phyloP scores from a whole-genome alignment of 495 filamentous ascomycete genomes.

The Penicillium chermesinum region DNA sequence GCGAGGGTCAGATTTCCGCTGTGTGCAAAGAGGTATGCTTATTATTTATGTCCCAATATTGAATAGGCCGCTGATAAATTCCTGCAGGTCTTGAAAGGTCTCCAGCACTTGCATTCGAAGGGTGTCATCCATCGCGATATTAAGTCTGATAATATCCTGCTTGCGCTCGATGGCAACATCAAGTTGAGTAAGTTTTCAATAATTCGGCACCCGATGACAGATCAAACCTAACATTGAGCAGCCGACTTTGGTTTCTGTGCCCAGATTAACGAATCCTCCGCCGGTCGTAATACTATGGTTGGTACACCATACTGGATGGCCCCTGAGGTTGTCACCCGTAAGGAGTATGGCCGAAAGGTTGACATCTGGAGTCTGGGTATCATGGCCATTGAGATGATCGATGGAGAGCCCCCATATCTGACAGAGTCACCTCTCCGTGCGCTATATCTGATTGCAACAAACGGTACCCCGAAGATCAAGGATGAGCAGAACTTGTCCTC shows the following conservation, averaged over 20 bases:
- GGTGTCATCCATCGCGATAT: constrained; percentile 98
- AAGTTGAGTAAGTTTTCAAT: constrained; percentile 75
- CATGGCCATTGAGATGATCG: constrained; percentile 99
- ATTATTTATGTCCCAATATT: neutral
- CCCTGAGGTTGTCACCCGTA: constrained; percentile 92
- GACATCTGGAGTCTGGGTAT: constrained; percentile 98
- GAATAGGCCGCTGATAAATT: constrained; percentile 5
- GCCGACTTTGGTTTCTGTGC: constrained; percentile 99
- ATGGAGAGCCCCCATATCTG: constrained; percentile 94
- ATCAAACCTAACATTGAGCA: constrained; percentile 41
- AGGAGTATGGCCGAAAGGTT: constrained; percentile 97
- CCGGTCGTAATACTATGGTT: constrained; percentile 98
- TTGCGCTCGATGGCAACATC: constrained; percentile 94
- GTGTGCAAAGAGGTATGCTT: constrained; percentile 78
- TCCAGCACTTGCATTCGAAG: constrained; percentile 95
- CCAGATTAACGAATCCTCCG: constrained; percentile 94
- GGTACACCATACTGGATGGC: constrained; percentile 99
- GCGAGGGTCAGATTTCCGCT: constrained; percentile 90
- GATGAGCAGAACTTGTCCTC: constrained; percentile 77
- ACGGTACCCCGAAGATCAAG: constrained; percentile 92
- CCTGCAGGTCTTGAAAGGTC: constrained; percentile 69
- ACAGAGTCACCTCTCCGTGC: constrained; percentile 92
- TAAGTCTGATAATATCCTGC: constrained; percentile 95
- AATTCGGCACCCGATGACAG: constrained; percentile 1
- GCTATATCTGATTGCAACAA: constrained; percentile 93